Conservation (phyloP, 2,329 filamentous ascomycete genomes). For the Neofusicoccum parvum region DNA sequence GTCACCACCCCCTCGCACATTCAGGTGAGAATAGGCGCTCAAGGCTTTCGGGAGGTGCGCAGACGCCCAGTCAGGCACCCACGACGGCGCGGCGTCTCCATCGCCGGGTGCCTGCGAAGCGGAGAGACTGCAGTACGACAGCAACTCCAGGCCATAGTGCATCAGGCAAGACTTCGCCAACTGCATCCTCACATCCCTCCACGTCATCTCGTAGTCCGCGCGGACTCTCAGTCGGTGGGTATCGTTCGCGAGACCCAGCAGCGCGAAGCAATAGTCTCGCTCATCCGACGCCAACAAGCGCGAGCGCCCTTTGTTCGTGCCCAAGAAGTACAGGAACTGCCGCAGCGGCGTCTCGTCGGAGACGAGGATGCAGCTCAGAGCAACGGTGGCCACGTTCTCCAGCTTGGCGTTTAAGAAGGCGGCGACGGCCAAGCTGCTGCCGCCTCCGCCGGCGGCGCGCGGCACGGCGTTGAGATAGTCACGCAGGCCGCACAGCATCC, state of each 20-base stretch:
- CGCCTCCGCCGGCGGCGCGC: neutral
- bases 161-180: neutral
- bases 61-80: slow-evolving; percentile 14
- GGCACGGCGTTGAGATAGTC: slow-evolving; percentile 7
- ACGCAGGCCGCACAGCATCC: slow-evolving; percentile 18
- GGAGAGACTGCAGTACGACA: slow-evolving; percentile 1
- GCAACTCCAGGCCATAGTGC: slow-evolving; percentile 1
- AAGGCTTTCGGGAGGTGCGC: neutral
- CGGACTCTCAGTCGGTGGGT: neutral
- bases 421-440: neutral
- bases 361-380: neutral
- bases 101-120: neutral
- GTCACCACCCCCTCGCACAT: neutral
- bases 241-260: slow-evolving; percentile 10
- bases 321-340: slow-evolving; percentile 10
- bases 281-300: slow-evolving; percentile 6
- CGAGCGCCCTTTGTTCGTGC: neutral
- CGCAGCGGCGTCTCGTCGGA: neutral
- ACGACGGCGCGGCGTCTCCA: neutral
- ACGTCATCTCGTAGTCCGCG: neutral
- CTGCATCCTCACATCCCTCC: neutral
- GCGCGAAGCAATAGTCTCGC: slow-evolving; percentile 9
- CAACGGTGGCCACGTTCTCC: neutral
- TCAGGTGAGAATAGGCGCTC: neutral
- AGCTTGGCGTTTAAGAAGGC: slow-evolving; percentile 3